These are phyloP conservation scores for Kwoniella newhampshirensis DNA, from an alignment of 768 basidiomycete species.

Conservation along the genomic window DNA sequence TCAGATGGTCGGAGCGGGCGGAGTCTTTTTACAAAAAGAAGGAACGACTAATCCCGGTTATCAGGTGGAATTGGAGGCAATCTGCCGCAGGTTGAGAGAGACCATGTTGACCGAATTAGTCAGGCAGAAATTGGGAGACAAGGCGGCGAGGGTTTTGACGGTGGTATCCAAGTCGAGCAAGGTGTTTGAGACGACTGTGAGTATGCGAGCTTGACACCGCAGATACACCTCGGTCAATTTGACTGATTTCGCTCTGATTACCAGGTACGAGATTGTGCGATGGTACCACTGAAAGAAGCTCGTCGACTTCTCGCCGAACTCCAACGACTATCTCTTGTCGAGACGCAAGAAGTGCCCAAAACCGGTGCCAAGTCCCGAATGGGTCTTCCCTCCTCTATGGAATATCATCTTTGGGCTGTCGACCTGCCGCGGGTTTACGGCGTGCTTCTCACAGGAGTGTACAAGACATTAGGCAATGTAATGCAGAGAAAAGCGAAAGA, in stretches of 20 bases:
- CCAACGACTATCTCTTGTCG: constrained; percentile 76
- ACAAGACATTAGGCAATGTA: constrained; percentile 89
- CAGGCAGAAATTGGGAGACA: constrained; percentile 76
- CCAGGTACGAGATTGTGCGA: constrained; percentile 86
- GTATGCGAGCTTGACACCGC: constrained; percentile 32
- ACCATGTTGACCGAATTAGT: constrained; percentile 64
- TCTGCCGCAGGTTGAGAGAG: constrained; percentile 57
- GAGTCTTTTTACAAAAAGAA: constrained; percentile 26
- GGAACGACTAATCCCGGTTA: constrained; percentile 31
- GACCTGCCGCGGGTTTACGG: constrained; percentile 81
- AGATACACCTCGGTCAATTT: background rate
- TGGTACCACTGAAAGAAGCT: constrained; percentile 87
- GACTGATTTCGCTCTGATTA: background rate
- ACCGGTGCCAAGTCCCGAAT: constrained; percentile 82
- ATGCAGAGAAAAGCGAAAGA: constrained; percentile 71
- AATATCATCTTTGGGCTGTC: constrained; percentile 75
- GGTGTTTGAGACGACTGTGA: constrained; percentile 89
- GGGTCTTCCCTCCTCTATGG: constrained; percentile 25
- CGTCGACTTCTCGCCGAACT: constrained; percentile 76
- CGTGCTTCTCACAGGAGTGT: constrained; percentile 70
- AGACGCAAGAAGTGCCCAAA: constrained; percentile 88
- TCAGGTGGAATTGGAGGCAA: constrained; percentile 36
- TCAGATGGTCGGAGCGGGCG: constrained; percentile 19
- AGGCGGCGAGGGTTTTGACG: constrained; percentile 77
- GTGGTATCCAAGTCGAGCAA: constrained; percentile 79